Evolutionary conservation across 73 alveolate species (phyloP), one percentile per base, ranked within the genome.

Genomic region (Blepharisma japonicum): DNA sequence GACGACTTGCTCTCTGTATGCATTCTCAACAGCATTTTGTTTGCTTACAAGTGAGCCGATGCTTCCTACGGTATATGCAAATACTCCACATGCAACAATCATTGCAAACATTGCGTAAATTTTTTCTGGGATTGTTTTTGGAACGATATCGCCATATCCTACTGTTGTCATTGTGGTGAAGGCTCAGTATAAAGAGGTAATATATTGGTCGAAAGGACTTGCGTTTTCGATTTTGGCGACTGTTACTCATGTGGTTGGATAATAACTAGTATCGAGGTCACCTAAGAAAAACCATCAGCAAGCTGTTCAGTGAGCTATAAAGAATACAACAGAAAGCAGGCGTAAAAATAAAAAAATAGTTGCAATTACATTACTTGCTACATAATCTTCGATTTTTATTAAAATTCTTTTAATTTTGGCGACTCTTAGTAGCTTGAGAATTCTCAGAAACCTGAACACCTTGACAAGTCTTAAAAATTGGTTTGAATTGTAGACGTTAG

Each of bases 251-350:
- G 92, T 83, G n/a, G 56, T 79, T 0, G 82, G 86, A 38, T 56
- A 51, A 53, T 68, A 68, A 9, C 78, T 81, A 50, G 68, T 45
- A 55, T 91, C 94, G 27, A 68, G 68, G 23, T 66, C 71, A 55
- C 94, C 96, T 14, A 92, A 71, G 14, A 55, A 84, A 71, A 72
- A 83, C 88, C 92, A 92, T 83, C 89, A 82, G 77, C 98, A 92
- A 5, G 96, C 98, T 0, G 91, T 78, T 95, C 96, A 92, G 74
- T 92, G 98, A 27, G 98, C 96, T 14, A 92, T 88, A 83, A 90
- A 92, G 56, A 91, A 74, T 25, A 90, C 81, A 9, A 92, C 81
- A n/a, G 88, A 71, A 20, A 88, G 81, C 39, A 92, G 90, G 74
- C 89, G 87, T 18, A 85, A 46, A 54, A 92, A 90, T 18, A 78